Evolutionary conservation across 2,329 filamentous ascomycete genomes (phyloP).

Genomic region (Aspergillus candidus): DNA sequence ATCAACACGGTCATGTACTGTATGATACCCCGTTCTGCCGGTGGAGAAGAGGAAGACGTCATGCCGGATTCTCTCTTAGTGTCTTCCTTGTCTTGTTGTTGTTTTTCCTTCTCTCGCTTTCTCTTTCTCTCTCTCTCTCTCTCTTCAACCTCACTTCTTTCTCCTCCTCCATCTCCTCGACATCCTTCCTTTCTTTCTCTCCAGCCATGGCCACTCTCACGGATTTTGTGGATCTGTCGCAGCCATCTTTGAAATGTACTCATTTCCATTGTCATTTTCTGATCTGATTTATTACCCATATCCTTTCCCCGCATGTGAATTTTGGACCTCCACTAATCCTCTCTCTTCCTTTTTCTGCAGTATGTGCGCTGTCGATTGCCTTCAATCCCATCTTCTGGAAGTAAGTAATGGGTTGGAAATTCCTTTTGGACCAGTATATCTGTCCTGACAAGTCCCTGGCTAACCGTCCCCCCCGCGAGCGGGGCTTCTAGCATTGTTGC

Average conservation of each 20-base stretch:
- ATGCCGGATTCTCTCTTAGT: constrained; percentile 6
- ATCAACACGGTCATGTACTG: too few species aligned
- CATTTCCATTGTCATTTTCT: constrained; percentile 21
- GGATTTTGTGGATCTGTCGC: constrained; percentile 55
- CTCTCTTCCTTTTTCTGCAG: constrained; percentile 41
- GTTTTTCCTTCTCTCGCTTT: constrained; percentile 3
- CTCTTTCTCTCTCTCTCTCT: background rate
- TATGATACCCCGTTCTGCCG: too few species aligned
- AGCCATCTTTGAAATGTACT: constrained; percentile 60
- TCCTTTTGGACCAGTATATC: background rate
- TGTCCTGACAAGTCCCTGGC: background rate
- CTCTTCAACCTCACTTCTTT: background rate
- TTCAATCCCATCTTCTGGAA: constrained; percentile 99
- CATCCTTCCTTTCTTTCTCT: constrained; percentile 3
- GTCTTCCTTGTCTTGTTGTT: constrained; percentile 1
- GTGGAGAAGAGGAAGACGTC: constrained; percentile 6
- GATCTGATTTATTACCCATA: background rate
- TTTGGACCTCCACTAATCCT: constrained; percentile 3
- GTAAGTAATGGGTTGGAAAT: constrained; percentile 51
- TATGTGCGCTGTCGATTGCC: constrained; percentile 72
- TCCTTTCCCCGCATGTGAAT: constrained; percentile 24
- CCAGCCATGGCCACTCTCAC: constrained; percentile 29
- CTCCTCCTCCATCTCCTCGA: constrained; percentile 1
- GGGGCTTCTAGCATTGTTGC: constrained; percentile 62
- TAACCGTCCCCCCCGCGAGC: constrained; percentile 8